These are phyloP conservation scores for Zea luxurians DNA, from an alignment of 176 grass and related monocot species.

Conservation along the genomic window DNA sequence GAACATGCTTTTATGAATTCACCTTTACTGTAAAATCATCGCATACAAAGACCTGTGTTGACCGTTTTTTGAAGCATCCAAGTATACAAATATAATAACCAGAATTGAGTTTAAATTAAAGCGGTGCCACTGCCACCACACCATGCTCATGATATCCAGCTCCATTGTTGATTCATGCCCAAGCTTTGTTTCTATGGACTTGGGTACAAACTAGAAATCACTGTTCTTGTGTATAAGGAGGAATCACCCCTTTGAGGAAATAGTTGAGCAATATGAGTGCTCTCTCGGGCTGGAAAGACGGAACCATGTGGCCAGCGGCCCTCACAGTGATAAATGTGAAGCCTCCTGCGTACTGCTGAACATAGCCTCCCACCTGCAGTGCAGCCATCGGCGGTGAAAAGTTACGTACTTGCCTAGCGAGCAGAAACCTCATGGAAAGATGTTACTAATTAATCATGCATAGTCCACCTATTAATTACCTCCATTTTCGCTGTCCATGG, in stretches of 20 bases:
- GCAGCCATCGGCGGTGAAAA: not conserved
- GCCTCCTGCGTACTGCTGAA: slow-evolving; percentile 44
- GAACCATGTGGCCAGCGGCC: slow-evolving; percentile 56
- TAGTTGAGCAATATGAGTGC: slow-evolving; percentile 31
- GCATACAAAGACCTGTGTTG: not conserved
- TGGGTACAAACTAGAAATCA: not conserved
- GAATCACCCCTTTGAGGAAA: slow-evolving; percentile 49
- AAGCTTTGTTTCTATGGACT: not conserved
- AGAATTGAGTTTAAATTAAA: not conserved
- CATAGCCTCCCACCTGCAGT: slow-evolving; percentile 47
- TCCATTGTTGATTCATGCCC: not conserved
- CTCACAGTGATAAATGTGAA: slow-evolving; percentile 54
- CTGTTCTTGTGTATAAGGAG: slow-evolving; percentile 22
- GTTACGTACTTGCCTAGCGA: not conserved
- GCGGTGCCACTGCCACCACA: not conserved
- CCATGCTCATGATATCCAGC: not conserved
- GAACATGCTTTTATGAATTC: not conserved
- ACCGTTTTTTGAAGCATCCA: too few relatives aligned
- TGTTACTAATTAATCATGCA: not conserved
- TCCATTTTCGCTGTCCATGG: slow-evolving; percentile 50
- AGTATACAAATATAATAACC: not conserved
- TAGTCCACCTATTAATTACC: slow-evolving; percentile 34
- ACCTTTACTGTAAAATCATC: not conserved
- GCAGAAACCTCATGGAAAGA: not conserved
- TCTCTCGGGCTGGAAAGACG: slow-evolving; percentile 48